phyloP scores from a whole-genome alignment of 371 early-diverging fungal species.

The Rhizopus arrhizus region DNA sequence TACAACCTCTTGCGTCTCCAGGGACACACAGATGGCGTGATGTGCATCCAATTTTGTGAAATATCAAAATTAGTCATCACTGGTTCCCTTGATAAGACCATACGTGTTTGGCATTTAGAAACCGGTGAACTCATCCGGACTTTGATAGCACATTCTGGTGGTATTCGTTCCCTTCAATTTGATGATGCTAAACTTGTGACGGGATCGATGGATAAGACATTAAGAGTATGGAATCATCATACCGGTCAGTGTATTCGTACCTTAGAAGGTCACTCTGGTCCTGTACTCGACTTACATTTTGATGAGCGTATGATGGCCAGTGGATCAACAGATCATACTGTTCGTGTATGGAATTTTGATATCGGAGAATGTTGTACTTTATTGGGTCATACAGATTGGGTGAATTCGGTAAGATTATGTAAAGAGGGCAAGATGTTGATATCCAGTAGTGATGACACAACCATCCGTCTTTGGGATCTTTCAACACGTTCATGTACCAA shows the following conservation, averaged over 20 bases:
- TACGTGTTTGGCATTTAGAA: slow-evolving; percentile 82
- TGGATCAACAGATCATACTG: slow-evolving; percentile 84
- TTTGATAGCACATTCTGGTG: slow-evolving; percentile 84
- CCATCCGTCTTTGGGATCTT: slow-evolving; percentile 85
- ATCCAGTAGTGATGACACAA: slow-evolving; percentile 84
- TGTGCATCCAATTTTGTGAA: slow-evolving; percentile 88
- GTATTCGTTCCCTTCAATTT: slow-evolving; percentile 87
- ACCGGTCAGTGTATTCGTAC: slow-evolving; percentile 87
- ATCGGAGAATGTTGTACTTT: slow-evolving; percentile 79
- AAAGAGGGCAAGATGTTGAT: slow-evolving; percentile 67
- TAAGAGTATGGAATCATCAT: slow-evolving; percentile 97
- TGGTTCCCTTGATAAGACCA: slow-evolving; percentile 83
- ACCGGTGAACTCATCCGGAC: slow-evolving; percentile 71
- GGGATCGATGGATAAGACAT: slow-evolving; percentile 89
- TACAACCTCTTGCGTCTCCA: slow-evolving; percentile 57
- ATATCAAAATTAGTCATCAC: slow-evolving; percentile 69
- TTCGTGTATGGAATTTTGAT: slow-evolving; percentile 90
- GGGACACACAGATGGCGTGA: slow-evolving; percentile 87
- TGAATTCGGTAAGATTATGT: slow-evolving; percentile 82
- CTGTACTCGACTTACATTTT: slow-evolving; percentile 86
- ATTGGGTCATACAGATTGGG: slow-evolving; percentile 83
- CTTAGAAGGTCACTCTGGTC: slow-evolving; percentile 81
- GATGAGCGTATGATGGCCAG: slow-evolving; percentile 77
- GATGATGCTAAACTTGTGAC: slow-evolving; percentile 83
- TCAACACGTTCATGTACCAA: slow-evolving; percentile 66